Evolutionary conservation across 176 grass and related monocot genomes (phyloP).

Genomic region (Musa schizocarpa): DNA sequence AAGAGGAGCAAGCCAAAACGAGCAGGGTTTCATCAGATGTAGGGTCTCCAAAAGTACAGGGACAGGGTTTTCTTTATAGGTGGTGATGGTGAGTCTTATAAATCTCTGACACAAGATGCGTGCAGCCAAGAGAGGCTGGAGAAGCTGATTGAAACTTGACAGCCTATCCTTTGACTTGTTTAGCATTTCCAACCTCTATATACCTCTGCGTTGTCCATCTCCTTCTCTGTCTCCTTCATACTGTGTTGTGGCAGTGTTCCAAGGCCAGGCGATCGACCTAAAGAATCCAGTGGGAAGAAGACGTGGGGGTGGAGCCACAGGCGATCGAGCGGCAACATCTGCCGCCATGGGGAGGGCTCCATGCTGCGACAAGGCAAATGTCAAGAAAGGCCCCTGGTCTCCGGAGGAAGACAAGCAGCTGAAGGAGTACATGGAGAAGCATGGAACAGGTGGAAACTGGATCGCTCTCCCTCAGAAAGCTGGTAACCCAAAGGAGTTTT

Average conservation of each 20-base stretch:
- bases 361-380: conserved; percentile 66
- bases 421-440: conserved; percentile 65
- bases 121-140: conserved; percentile 13
- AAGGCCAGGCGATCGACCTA: background rate
- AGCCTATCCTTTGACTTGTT: conserved; percentile 14
- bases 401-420: conserved; percentile 68
- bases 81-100: background rate
- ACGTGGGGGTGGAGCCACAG: background rate
- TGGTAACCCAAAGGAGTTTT: conserved; percentile 18
- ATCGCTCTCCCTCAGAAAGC: conserved; percentile 62
- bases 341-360: conserved; percentile 60
- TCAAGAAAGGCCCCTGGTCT: conserved; percentile 84
- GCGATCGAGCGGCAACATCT: background rate
- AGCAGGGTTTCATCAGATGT: background rate
- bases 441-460: conserved; percentile 61
- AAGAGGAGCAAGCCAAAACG: background rate
- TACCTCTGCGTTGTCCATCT: background rate
- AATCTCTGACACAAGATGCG: background rate
- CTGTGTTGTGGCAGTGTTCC: background rate
- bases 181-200: background rate
- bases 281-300: background rate
- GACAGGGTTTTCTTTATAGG: conserved; percentile 7
- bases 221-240: background rate
- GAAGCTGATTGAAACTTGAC: conserved; percentile 9
- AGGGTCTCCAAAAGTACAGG: conserved; percentile 12